A percentile compares a stretch with the other conserved stretches of the same genome.
These are phyloP conservation scores for Aspergillus egyptiacus DNA, from an alignment of 495 filamentous ascomycete genomes.

Conservation along the genomic window DNA sequence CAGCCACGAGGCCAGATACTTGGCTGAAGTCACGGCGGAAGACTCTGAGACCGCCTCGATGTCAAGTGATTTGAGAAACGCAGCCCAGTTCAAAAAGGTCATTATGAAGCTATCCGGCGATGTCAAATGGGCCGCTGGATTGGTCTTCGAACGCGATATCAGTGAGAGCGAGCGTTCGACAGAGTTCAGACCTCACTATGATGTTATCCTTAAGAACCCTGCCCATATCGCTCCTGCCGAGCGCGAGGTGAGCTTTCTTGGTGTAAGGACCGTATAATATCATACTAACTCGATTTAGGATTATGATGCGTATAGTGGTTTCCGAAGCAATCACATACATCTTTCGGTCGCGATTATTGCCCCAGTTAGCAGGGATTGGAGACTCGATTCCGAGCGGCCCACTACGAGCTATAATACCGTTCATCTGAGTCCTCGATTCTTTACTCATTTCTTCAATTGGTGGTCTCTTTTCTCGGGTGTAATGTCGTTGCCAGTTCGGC, in stretches of 20 bases:
- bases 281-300: constrained; percentile 24
- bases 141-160: constrained; percentile 84
- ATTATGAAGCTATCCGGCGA: constrained; percentile 97
- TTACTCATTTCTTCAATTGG: constrained; percentile 97
- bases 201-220: constrained; percentile 79
- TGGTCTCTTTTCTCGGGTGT: constrained; percentile 93
- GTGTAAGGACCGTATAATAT: neutral
- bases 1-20: constrained; percentile 74
- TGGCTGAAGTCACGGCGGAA: constrained; percentile 46
- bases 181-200: constrained; percentile 85
- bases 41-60: constrained; percentile 60
- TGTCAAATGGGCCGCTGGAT: constrained; percentile 81
- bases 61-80: constrained; percentile 60
- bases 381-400: constrained; percentile 59
- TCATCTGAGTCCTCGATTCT: constrained; percentile 89
- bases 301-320: constrained; percentile 90
- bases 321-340: constrained; percentile 93
- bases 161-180: constrained; percentile 64
- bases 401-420: constrained; percentile 91
- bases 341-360: constrained; percentile 85
- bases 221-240: constrained; percentile 55
- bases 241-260: constrained; percentile 33
- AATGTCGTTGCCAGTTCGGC: constrained; percentile 90
- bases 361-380: constrained; percentile 70
- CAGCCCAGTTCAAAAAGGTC: constrained; percentile 88